These are phyloP conservation scores for Fraxinus anomala DNA, from an alignment of 257 asterid genomes.

Conservation along the genomic window DNA sequence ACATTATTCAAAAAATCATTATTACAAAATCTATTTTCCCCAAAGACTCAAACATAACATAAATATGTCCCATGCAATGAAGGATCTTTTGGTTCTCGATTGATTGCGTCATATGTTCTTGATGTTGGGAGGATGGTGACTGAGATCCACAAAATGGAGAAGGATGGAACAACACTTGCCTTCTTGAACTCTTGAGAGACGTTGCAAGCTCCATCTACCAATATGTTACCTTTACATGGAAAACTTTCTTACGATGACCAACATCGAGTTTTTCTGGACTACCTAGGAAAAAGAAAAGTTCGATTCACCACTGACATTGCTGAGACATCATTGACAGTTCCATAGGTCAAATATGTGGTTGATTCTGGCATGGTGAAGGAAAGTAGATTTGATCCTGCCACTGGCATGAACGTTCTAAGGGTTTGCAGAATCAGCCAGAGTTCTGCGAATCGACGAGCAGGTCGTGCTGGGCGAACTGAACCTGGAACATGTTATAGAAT, in stretches of 20 bases:
- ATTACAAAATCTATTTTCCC: too few relatives aligned
- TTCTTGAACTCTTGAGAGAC: conserved; percentile 95
- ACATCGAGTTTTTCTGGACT: conserved; percentile 54
- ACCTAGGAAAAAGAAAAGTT: conserved; percentile 74
- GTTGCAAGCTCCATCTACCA: conserved; percentile 52
- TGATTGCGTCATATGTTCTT: conserved; percentile 58
- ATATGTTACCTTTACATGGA: conserved; percentile 80
- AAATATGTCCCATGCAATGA: conserved; percentile 64
- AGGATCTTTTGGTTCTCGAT: conserved; percentile 34
- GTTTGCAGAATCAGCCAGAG: conserved; percentile 80
- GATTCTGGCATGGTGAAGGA: conserved; percentile 93
- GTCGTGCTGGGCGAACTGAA: conserved; percentile 96
- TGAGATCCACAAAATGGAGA: conserved; percentile 56
- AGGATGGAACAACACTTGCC: conserved; percentile 83
- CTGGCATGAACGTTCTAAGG: conserved; percentile 78
- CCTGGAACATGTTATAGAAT: conserved; percentile 85
- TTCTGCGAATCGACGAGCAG: conserved; percentile 91
- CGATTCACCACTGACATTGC: conserved; percentile 85
- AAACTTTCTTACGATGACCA: conserved; percentile 83
- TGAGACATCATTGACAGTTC: conserved; percentile 92
- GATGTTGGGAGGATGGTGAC: conserved; percentile 65
- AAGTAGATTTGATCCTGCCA: conserved; percentile 73
- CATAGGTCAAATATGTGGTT: conserved; percentile 85
- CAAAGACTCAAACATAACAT: too few relatives aligned
- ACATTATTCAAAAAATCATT: too few relatives aligned